These are phyloP conservation scores for Cytauxzoon felis DNA, from an alignment of 169 alveolate genomes.

Conservation along the genomic window DNA sequence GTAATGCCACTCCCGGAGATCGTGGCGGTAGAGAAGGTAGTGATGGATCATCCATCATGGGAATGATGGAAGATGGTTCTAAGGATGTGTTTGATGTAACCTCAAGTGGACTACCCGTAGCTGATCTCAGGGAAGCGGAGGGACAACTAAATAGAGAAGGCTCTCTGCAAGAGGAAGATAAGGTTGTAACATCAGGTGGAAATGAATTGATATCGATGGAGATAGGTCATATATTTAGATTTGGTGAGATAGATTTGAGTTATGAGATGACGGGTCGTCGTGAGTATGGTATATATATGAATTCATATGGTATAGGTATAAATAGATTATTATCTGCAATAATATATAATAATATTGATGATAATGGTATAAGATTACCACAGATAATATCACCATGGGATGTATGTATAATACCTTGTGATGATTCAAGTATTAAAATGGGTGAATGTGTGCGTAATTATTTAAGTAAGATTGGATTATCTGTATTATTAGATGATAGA, in stretches of 20 bases:
- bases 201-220: conserved; percentile 23
- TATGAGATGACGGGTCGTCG: conserved; percentile 27
- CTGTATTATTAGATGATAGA: conserved; percentile 41
- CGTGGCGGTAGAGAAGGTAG: no score
- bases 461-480: conserved; percentile 22
- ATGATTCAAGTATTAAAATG: background rate
- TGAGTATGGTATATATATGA: conserved; percentile 30
- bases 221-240: conserved; percentile 49
- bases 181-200: no score
- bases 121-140: no score
- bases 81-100: no score
- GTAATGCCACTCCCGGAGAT: no score
- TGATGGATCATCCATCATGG: no score
- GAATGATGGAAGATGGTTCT: no score
- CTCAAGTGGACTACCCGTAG: no score
- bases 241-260: conserved; percentile 30
- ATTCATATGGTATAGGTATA: conserved; percentile 62
- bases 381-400: conserved; percentile 53
- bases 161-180: no score
- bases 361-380: conserved; percentile 44
- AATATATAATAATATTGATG: conserved; percentile 39
- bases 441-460: background rate
- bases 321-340: conserved; percentile 39
- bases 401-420: conserved; percentile 32
- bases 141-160: no score